A percentile compares a stretch with the other conserved stretches of the same genome.
phyloP scores from a whole-genome alignment of 2,329 filamentous ascomycete genomes.

The Cryphonectria nitschkei region DNA sequence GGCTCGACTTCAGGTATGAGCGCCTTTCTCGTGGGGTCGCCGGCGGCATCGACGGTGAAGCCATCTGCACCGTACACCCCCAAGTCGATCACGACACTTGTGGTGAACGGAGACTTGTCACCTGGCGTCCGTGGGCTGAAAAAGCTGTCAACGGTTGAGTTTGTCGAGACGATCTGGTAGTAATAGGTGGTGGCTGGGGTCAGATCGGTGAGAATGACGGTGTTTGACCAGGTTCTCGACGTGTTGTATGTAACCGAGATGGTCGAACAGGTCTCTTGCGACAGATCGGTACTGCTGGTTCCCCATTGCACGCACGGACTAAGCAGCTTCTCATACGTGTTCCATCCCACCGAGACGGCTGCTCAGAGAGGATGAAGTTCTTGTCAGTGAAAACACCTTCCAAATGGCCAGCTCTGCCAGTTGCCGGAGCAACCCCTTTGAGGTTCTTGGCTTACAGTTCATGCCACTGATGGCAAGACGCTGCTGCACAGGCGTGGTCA shows the following conservation, averaged over 20 bases:
- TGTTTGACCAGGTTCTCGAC: conserved; percentile 27
- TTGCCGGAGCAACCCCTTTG: too few relatives aligned
- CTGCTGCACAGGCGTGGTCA: conserved; percentile 27
- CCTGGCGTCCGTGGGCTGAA: conserved; percentile 56
- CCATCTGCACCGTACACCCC: conserved; percentile 59
- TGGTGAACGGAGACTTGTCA: conserved; percentile 56
- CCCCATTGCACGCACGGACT: conserved; percentile 28
- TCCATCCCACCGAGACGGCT: conserved; percentile 36
- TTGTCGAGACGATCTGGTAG: conserved; percentile 61
- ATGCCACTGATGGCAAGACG: conserved; percentile 26
- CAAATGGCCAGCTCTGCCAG: not conserved
- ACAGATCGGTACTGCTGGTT: conserved; percentile 15
- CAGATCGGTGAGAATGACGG: conserved; percentile 36
- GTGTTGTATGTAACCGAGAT: conserved; percentile 28
- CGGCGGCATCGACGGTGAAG: conserved; percentile 47
- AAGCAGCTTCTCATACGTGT: conserved; percentile 24
- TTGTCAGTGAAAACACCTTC: conserved; percentile 42
- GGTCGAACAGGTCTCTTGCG: conserved; percentile 17
- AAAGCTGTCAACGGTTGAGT: conserved; percentile 58
- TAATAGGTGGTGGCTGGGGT: conserved; percentile 60
- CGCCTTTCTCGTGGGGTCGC: conserved; percentile 49
- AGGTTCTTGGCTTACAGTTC: conserved; percentile 17
- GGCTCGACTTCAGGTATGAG: conserved; percentile 53
- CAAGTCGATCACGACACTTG: conserved; percentile 57
- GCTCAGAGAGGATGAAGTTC: conserved; percentile 50